Percentiles rank a stretch among this genome's conserved stretches.
phyloP scores from a whole-genome alignment of 2,329 filamentous ascomycete genomes.

The Diaporthe sp. region DNA sequence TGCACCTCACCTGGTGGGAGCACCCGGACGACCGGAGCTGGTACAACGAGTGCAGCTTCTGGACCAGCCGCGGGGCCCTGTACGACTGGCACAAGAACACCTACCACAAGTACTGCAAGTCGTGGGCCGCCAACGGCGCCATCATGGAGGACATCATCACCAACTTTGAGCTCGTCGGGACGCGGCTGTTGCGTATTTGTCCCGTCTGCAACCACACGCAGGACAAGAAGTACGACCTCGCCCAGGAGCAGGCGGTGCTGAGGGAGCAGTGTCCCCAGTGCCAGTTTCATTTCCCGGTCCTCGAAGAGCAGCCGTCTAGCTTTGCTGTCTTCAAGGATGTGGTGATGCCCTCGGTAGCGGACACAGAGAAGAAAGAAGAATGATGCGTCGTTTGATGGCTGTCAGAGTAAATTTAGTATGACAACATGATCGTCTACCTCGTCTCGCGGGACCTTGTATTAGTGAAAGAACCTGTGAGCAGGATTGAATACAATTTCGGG shows the following conservation, averaged over 20 bases:
- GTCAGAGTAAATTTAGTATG: not conserved
- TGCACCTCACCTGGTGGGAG: constrained; percentile 37
- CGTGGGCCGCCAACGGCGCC: constrained; percentile 33
- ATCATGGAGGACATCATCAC: constrained; percentile 36
- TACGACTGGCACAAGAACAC: constrained; percentile 39
- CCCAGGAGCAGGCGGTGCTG: constrained; percentile 30
- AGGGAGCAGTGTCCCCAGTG: constrained; percentile 32
- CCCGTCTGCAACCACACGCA: constrained; percentile 33
- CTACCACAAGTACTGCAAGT: constrained; percentile 36
- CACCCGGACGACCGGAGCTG: constrained; percentile 33
- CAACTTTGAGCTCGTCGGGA: constrained; percentile 32
- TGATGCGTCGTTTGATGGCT: not conserved
- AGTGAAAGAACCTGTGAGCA: not conserved
- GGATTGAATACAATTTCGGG: not conserved
- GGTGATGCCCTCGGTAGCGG: not conserved
- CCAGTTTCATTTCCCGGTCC: constrained; percentile 27
- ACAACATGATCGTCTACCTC: not conserved
- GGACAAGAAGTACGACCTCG: constrained; percentile 35
- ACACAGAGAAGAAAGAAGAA: not conserved
- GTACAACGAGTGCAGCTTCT: constrained; percentile 37
- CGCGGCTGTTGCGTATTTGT: constrained; percentile 25
- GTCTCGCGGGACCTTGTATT: not conserved
- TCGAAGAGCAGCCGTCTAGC: not conserved
- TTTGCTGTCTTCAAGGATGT: constrained; percentile 19
- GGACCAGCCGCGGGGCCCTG: constrained; percentile 34